Base-by-base conservation (phyloP, 2,329 filamentous ascomycete genomes). In the Cladosporium sp. region DNA sequence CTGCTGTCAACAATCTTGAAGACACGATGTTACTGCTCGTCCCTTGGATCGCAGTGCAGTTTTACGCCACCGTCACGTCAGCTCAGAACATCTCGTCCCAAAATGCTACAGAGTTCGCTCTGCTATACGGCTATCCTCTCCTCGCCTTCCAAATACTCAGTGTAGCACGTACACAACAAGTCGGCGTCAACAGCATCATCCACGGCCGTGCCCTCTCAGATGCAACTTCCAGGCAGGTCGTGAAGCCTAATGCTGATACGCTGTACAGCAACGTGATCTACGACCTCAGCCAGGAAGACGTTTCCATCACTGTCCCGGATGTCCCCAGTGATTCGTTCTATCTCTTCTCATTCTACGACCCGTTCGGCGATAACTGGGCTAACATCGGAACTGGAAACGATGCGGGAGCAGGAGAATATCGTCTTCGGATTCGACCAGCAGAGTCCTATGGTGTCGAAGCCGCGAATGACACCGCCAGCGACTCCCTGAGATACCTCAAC, bases 231-330 rank as follows among this genome's bases (percentile, higher is more conserved):
- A 51, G 49, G 3, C 43, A n/a, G 5, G 63, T 67, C 15, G 65
- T 68, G 4, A 65, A 63, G 45, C 65, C 66, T 5, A 68, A 67
- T 39, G 59, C 62, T 11, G 66, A 68, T 49, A 68, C 66, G 9
- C n/a, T 67, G 2, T 68, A 67, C 43, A 63, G 64, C 2, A 52
- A 56, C 2, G 47, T 42, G 3, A 57, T 64, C n/a, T 64, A 58
- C 55, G 66, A 67, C 49, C 52, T 68, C n/a, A 61, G 57, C 45
- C 56, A 60, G 17, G 22, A 55, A 14, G 62, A 67, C 54, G 19
- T 67, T 8, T 40, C 47, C 11, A 55, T 67, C 36, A 56, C 55
- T 8, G 42, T 67, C 3, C 63, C 64, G 4, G 49, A 60, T 15
- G 56, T 64, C 11, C 60, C 60, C 15, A 30, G 22, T 15, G 56